Percentiles rank a stretch among this genome's conserved stretches.
phyloP scores from a whole-genome alignment of 2,329 filamentous ascomycete genomes.

The Rhinocladiella similis region DNA sequence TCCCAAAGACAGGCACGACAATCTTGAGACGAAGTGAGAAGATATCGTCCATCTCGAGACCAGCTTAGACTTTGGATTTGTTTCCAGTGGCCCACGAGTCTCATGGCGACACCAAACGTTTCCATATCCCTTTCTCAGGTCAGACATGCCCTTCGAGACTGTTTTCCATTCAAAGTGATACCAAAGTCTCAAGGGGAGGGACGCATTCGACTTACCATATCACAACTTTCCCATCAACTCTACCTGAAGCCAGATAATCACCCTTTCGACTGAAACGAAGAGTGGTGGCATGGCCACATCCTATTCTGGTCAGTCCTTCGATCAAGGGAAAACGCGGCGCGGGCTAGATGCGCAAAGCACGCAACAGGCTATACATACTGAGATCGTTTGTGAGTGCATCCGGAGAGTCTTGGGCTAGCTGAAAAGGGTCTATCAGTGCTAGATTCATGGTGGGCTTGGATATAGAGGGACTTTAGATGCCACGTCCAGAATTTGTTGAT shows the following conservation, averaged over 20 bases:
- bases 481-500: constrained; percentile 1
- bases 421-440: constrained; percentile 69
- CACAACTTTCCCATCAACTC: constrained; percentile 88
- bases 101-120: constrained; percentile 93
- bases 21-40: constrained; percentile 90
- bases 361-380: constrained; percentile 52
- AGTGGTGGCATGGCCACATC: constrained; percentile 64
- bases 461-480: background rate
- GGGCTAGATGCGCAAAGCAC: no score
- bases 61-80: constrained; percentile 95
- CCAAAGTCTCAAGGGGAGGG: background rate
- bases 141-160: background rate
- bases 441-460: constrained; percentile 60
- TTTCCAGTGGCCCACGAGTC: constrained; percentile 87
- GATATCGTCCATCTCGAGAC: constrained; percentile 87
- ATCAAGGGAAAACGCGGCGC: background rate
- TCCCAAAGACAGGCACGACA: constrained; percentile 98
- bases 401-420: constrained; percentile 79
- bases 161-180: background rate
- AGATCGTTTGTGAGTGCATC: constrained; percentile 87
- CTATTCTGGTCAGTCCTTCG: constrained; percentile 34
- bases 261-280: constrained; percentile 90
- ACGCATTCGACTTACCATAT: constrained; percentile 55
- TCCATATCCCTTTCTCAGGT: constrained; percentile 67
- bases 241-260: constrained; percentile 90